A percentile compares a stretch with the other conserved stretches of the same genome.
These are phyloP conservation scores for Alternaria atra DNA, from an alignment of 2,329 filamentous ascomycete genomes.

Conservation along the genomic window DNA sequence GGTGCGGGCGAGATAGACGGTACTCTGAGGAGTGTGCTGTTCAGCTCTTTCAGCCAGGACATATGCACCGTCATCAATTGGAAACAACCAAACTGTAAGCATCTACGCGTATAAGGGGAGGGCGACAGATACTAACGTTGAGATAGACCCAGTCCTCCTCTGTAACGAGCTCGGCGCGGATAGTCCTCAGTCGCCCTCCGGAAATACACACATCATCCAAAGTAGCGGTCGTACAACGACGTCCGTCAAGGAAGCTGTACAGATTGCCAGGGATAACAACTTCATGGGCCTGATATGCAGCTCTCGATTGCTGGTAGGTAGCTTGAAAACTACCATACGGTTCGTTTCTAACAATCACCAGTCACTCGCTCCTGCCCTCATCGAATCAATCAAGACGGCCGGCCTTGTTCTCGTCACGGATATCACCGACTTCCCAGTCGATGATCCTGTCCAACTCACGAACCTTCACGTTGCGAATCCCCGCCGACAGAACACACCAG, in stretches of 20 bases:
- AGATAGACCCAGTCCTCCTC: constrained; percentile 82
- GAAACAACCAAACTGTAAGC: constrained; percentile 95
- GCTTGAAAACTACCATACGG: neutral
- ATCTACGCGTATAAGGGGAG: neutral
- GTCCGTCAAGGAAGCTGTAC: constrained; percentile 93
- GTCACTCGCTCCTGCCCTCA: constrained; percentile 92
- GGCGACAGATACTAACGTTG: constrained; percentile 18
- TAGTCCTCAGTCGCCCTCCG: constrained; percentile 50
- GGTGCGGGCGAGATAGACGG: constrained; percentile 65
- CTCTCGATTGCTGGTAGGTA: constrained; percentile 80
- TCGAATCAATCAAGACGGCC: constrained; percentile 93
- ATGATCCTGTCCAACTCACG: constrained; percentile 40
- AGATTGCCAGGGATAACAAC: constrained; percentile 94
- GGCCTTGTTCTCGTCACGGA: constrained; percentile 92
- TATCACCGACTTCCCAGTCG: constrained; percentile 68
- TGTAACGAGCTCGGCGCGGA: constrained; percentile 88
- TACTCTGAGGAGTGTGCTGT: constrained; percentile 85
- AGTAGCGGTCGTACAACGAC: constrained; percentile 77
- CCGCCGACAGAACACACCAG: constrained; percentile 64
- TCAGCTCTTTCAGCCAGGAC: constrained; percentile 89
- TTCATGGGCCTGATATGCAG: constrained; percentile 97
- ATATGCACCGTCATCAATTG: constrained; percentile 96
- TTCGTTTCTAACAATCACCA: constrained; percentile 49
- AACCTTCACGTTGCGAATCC: constrained; percentile 54
- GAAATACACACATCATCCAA: constrained; percentile 54